A percentile compares a stretch with the other conserved stretches of the same genome.
Evolutionary conservation across 2,329 filamentous ascomycete genomes (phyloP).

Genomic region (Ascochyta clinopodiicola): DNA sequence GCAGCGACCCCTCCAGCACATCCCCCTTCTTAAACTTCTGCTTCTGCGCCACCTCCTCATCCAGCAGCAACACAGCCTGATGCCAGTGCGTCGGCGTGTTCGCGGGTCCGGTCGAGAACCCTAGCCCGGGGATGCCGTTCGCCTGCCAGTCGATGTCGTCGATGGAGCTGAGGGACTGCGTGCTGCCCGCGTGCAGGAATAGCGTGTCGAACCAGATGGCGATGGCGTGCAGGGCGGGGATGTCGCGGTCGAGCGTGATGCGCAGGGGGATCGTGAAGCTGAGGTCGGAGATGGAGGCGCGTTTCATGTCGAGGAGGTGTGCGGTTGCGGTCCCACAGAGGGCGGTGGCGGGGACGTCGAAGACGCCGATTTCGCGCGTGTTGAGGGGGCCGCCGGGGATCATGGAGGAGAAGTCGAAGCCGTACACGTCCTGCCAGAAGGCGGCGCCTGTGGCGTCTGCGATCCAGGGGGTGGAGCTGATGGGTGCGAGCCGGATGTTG

Average conservation of each 20-base stretch:
- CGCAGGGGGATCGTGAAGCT: constrained; percentile 75
- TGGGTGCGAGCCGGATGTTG: constrained; percentile 81
- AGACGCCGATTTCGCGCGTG: constrained; percentile 49
- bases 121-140: constrained; percentile 65
- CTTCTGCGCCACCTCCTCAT: constrained; percentile 60
- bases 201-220: constrained; percentile 94
- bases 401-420: constrained; percentile 94
- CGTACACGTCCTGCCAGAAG: constrained; percentile 93
- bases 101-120: constrained; percentile 85
- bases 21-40: constrained; percentile 59
- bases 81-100: constrained; percentile 87
- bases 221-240: constrained; percentile 81
- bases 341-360: constrained; percentile 38
- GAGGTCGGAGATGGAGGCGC: constrained; percentile 73
- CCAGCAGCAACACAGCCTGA: constrained; percentile 77
- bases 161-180: constrained; percentile 42
- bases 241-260: constrained; percentile 65
- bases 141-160: constrained; percentile 69
- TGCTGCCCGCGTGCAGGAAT: constrained; percentile 68
- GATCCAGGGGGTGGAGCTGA: constrained; percentile 78
- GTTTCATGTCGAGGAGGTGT: constrained; percentile 78
- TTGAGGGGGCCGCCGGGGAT: constrained; percentile 81
- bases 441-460: constrained; percentile 69
- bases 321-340: constrained; percentile 66
- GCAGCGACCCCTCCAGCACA: constrained; percentile 72